Base-by-base conservation (phyloP, 257 asterid species). In the Leonotis leonurus region DNA sequence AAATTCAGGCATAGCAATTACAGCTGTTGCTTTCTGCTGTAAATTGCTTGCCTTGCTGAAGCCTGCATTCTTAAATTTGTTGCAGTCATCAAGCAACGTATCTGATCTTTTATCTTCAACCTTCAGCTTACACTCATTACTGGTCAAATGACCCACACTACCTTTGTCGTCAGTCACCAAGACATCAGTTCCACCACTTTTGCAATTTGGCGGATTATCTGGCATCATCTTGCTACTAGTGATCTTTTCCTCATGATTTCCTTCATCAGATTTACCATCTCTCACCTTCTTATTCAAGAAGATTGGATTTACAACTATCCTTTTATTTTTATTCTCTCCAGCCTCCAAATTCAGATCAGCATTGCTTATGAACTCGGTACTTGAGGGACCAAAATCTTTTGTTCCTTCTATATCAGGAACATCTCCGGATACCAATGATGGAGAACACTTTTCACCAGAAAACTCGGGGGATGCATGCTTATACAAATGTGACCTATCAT, bases 391-490 rank as follows among this genome's bases (percentile, higher is more conserved):
- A 26, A 41, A 13, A 10, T 44, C 63, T 39, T 56, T 37, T 33
- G 6, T 51, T 30, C 61, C 21, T 37, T 73, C 83, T 56, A 51
- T 64, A 36, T 29, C 22, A 1, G 64, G 43, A 7, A 32, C 48
- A 50, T 70, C 78, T 70, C 33, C 69, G 24, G 55, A 26, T 41
- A 68, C 10, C 40, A 27, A 65, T 4, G 74, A 65, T 44, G 54
- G 50, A 30, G 60, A 58, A 33, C 66, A 40, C 63, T 71, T 74
- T 60, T 73, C 80, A 40, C 69, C 73, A 26, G 80, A 54, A 20
- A 60, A 65, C 43, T 62, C 69, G 2, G 41, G 37, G 3, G 79
- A 49, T 33, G 62, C 64, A 48, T 61, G 64, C 58, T 57, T 65
- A 30, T 73, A 40, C 71, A 45, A 58, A 74, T 45, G 68, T 6